Base-by-base conservation (phyloP, 192 early-diverging fungal genomes). In the Rhizophagus prolifer region DNA sequence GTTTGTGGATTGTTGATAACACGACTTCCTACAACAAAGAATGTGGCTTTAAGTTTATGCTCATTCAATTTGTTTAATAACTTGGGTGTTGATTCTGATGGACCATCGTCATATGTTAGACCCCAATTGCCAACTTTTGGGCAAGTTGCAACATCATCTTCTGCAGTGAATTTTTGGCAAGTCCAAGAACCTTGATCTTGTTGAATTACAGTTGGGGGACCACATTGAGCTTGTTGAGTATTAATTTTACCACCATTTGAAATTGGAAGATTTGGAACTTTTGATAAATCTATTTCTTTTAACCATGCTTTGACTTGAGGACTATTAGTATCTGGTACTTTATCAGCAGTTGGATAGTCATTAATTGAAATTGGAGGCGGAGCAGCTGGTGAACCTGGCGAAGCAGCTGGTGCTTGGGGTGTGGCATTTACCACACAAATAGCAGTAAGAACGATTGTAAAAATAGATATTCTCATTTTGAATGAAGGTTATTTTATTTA, bases 41-140 rank as follows among this genome's bases (percentile, higher is more conserved):
- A 80, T 10, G 88, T 89, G 0, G 85, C 86, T 54, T 87, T 87
- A 8, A 84, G 80, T 46, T 86, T 82, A 28, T 80, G 78, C 1
- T 78, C 77, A 46, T 79, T 58, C 2, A 90, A 64, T 58, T 79
- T 77, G 50, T 84, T 83, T 47, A 87, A 87, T 19, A 90, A 75
- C 9, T 82, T 75, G 1, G 81, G 80, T 0, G 81, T 80, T 38
- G 81, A 82, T 31, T 78, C 70, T 16, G 88, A 84, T 34, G 88
- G 88, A 36, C 88, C 88, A 58, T 89, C 88, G 60, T 87, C 88
- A 71, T 82, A 89, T 23, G 88, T 89, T n/a, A 88, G 31, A 28
- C 85, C 86, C 86, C 88, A 90, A 70, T 82, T 74, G 30, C 82
- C 84, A 60, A 81, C 70, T 59, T 83, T 86, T 16, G 88, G 88